Evolutionary conservation across 495 filamentous ascomycete genomes (phyloP).

Genomic region (Pseudomonodictys pantanalensis): DNA sequence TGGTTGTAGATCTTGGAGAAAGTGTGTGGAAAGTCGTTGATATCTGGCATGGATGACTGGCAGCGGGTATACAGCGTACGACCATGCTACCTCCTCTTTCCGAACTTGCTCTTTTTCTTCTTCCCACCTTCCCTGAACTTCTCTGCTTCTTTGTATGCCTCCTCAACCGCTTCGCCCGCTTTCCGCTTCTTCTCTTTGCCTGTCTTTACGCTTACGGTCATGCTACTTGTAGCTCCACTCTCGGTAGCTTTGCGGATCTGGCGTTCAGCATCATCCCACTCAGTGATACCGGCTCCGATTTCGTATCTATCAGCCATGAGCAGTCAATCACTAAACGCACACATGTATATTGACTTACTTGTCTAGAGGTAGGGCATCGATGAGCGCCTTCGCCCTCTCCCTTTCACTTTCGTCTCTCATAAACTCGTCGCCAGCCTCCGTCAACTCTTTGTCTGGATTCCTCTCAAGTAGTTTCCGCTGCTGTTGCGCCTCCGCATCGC

Average conservation of each 20-base stretch:
- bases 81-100: conserved; percentile 5
- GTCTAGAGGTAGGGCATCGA: conserved; percentile 84
- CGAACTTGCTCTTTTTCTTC: conserved; percentile 29
- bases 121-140: conserved; percentile 59
- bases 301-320: conserved; percentile 61
- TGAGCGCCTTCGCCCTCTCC: conserved; percentile 77
- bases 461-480: conserved; percentile 65
- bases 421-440: conserved; percentile 75
- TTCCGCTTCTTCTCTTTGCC: conserved; percentile 72
- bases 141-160: conserved; percentile 59
- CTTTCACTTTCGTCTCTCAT: conserved; percentile 64
- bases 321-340: conserved; percentile 25
- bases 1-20: no score
- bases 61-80: no score
- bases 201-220: conserved; percentile 80
- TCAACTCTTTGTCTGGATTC: conserved; percentile 79
- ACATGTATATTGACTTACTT: no score
- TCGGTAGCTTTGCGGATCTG: conserved; percentile 57
- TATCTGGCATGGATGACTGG: no score
- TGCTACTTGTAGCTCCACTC: conserved; percentile 53
- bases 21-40: no score
- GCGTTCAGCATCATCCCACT: conserved; percentile 82
- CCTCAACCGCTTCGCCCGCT: conserved; percentile 64
- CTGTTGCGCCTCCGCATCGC: conserved; percentile 16
- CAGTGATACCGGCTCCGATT: conserved; percentile 65